phyloP scores from a whole-genome alignment of 2,329 filamentous ascomycete species.

The Exophiala mesophila region DNA sequence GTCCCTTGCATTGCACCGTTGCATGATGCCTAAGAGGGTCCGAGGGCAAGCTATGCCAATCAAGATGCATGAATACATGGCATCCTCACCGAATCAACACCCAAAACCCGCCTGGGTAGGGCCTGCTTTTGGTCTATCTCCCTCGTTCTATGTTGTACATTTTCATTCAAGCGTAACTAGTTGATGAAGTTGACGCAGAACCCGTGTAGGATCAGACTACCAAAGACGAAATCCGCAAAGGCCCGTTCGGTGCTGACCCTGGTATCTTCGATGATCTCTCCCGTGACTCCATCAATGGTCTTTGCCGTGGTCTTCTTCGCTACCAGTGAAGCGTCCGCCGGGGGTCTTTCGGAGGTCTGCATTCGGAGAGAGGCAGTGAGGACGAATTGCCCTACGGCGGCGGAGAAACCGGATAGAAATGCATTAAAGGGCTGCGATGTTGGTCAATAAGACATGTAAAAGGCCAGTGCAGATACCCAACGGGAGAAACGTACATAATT shows the following conservation, averaged over 20 bases:
- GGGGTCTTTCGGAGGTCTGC: conserved; percentile 63
- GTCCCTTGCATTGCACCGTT: too few species aligned
- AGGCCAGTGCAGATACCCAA: not conserved
- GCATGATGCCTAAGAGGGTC: too few species aligned
- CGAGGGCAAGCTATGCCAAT: too few species aligned
- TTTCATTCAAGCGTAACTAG: too few species aligned
- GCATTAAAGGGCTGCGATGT: conserved; percentile 84
- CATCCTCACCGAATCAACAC: too few species aligned
- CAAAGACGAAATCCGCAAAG: conserved; percentile 93
- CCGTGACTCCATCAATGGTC: conserved; percentile 26
- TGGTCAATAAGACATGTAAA: not conserved
- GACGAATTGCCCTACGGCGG: conserved; percentile 95
- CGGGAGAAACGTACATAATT: conserved; percentile 71
- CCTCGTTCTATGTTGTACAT: too few species aligned
- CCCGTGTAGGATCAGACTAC: conserved; percentile 92
- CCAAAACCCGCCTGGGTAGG: too few species aligned
- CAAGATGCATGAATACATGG: too few species aligned
- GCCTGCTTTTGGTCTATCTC: too few species aligned
- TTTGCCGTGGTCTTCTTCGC: conserved; percentile 59
- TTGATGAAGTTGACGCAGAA: conserved; percentile 99
- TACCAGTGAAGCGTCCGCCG: conserved; percentile 27
- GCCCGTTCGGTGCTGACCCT: conserved; percentile 59
- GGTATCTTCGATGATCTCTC: conserved; percentile 23
- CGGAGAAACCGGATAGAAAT: conserved; percentile 90
- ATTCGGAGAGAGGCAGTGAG: conserved; percentile 86